These are phyloP conservation scores for Scenedesmus sp. DNA, from an alignment of 163 green algal genomes.

Conservation along the genomic window DNA sequence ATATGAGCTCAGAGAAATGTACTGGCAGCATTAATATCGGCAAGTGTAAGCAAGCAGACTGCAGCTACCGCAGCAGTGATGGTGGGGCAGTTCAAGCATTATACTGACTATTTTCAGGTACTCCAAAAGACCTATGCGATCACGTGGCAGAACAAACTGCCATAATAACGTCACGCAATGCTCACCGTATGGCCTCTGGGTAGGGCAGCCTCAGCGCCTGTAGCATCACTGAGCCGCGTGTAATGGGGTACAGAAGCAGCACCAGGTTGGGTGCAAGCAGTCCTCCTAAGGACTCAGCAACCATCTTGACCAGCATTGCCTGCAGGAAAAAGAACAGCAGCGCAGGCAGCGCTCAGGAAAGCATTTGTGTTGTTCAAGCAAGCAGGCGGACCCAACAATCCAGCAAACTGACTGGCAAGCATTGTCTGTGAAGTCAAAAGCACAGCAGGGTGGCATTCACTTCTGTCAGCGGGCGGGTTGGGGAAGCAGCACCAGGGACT, in stretches of 20 bases:
- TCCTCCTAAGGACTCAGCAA: background rate
- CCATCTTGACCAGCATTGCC: background rate
- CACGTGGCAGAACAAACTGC: background rate
- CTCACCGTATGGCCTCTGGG: slow-evolving; percentile 15
- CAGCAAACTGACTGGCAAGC: background rate
- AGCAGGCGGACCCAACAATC: background rate
- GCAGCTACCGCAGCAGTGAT: too few relatives aligned
- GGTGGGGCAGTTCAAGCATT: background rate
- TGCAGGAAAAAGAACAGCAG: too few relatives aligned
- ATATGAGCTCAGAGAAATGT: too few relatives aligned
- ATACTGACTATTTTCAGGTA: too few relatives aligned
- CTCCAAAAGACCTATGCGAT: background rate
- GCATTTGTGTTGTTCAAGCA: background rate
- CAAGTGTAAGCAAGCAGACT: too few relatives aligned
- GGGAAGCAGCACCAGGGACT: slow-evolving; percentile 34
- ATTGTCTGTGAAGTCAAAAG: too few relatives aligned
- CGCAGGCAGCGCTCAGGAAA: background rate
- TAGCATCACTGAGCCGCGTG: slow-evolving; percentile 10
- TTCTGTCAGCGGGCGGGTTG: background rate
- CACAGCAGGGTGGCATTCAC: too few relatives aligned
- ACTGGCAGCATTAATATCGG: too few relatives aligned
- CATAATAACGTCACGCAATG: background rate
- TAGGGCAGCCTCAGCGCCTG: slow-evolving; percentile 5
- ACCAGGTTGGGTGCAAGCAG: slow-evolving; percentile 26
- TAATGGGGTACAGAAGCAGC: slow-evolving; percentile 47